Conservation (phyloP, 2,329 filamentous ascomycete species). For the Aspergillus latus region DNA sequence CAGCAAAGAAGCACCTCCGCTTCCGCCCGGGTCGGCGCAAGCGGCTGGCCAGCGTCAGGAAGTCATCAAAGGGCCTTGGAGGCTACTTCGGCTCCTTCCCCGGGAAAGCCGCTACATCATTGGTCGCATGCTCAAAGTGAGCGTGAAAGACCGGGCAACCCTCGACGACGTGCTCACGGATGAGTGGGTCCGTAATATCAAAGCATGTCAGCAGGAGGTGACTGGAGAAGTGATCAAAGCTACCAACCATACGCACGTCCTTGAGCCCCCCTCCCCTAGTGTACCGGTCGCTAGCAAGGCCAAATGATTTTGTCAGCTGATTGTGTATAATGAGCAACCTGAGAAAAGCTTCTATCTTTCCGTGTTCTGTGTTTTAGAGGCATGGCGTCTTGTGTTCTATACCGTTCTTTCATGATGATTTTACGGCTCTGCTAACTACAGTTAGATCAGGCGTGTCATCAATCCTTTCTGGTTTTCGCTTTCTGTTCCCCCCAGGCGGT, state of each 20-base stretch:
- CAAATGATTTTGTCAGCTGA: conserved; percentile 25
- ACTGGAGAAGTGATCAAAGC: conserved; percentile 71
- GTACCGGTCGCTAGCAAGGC: conserved; percentile 39
- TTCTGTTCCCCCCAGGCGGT: conserved; percentile 7
- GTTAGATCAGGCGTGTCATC: conserved; percentile 7
- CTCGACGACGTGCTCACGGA: conserved; percentile 85
- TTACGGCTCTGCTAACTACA: conserved; percentile 7
- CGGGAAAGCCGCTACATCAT: conserved; percentile 88
- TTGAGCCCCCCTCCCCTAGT: conserved; percentile 63
- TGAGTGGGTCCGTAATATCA: conserved; percentile 81
- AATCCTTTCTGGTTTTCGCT: conserved; percentile 5
- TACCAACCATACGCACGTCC: conserved; percentile 76
- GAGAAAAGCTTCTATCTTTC: conserved; percentile 8
- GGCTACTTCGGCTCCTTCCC: conserved; percentile 80
- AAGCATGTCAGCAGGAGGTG: conserved; percentile 78
- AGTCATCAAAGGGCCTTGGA: conserved; percentile 88
- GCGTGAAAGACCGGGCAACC: conserved; percentile 77
- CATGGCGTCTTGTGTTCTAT: conserved; percentile 13
- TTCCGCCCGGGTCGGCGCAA: conserved; percentile 29
- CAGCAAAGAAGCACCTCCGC: conserved; percentile 42
- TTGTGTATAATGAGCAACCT: conserved; percentile 13
- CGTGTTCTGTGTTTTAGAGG: conserved; percentile 7
- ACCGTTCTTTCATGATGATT: conserved; percentile 11
- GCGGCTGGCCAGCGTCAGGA: conserved; percentile 54
- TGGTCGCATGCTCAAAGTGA: conserved; percentile 85